Base-by-base conservation (phyloP, 2,329 filamentous ascomycete species). In the Alternaria triticimaculans region DNA sequence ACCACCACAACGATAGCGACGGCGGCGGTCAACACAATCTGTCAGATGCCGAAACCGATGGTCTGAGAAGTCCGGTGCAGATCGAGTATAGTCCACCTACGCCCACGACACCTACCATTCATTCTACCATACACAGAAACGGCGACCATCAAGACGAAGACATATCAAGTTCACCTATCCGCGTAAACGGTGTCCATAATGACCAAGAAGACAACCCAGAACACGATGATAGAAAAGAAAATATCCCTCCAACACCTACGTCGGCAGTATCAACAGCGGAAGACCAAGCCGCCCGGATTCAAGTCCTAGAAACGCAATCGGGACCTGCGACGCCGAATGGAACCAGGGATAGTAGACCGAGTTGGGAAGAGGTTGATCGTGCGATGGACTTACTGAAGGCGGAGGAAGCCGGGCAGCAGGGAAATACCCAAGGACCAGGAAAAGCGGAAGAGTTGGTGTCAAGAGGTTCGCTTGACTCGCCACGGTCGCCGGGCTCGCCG, bases 261-360 rank as follows among this genome's bases (percentile, higher is more conserved):
- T 54, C 64, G 1, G 28, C 58, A 58, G 67, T 55, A 53, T 12
- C 66, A 1, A 63, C 58, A 5, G 50, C 64, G 3, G 66, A 74
- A 33, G 73, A 78, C n/a, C 69, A 76, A 62, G 72, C 73, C 23
- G 65, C 70, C 44, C 69, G 76, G 25, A 63, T 77, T 5, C 66
- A 73, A 45, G 76, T 78, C 0, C 65, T 80, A 8, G 78, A 77
- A 54, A 82, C 80, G 9, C 81, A 82, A 64, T 83, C 81, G 28
- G 80, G 81, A 0, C 81, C 82, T 25, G 79, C 81, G 3, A 83
- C 82, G 11, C 82, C 82, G 0, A 79, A 78, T 23, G 82, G 82
- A 0, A 80, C 77, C 14, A 72, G 81, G 26, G 80, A 82, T 61
- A 74, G 68, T 43, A 63, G 75, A 7, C 76, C 78, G 0, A 77